Evolutionary conservation across 2,329 filamentous ascomycete species (phyloP).

Genomic region (Eutypella sp.): DNA sequence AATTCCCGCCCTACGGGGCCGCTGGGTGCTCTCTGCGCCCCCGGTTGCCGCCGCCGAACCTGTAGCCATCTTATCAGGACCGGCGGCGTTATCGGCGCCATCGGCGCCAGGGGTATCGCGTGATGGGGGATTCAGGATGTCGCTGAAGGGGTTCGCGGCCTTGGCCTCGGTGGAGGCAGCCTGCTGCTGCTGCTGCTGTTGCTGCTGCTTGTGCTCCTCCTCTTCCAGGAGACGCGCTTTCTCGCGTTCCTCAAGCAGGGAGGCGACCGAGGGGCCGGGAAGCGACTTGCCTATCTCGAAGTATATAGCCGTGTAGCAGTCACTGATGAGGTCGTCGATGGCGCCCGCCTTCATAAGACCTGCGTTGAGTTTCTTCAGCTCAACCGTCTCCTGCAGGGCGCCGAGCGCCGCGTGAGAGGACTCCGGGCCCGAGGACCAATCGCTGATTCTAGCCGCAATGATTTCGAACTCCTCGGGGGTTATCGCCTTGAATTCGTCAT

Average conservation of each 20-base stretch:
- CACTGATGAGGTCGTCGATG: constrained; percentile 91
- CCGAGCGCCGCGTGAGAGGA: constrained; percentile 40
- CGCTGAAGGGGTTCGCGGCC: constrained; percentile 33
- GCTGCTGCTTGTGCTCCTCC: constrained; percentile 24
- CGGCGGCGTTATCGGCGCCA: constrained; percentile 21
- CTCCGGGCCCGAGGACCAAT: constrained; percentile 44
- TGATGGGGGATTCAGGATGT: constrained; percentile 37
- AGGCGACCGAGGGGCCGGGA: constrained; percentile 43
- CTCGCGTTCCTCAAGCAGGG: constrained; percentile 40
- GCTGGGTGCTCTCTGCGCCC: constrained; percentile 33
- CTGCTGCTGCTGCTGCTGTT: constrained; percentile 27
- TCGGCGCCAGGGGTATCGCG: constrained; percentile 33
- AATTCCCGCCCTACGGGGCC: constrained; percentile 41
- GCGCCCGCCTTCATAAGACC: constrained; percentile 78
- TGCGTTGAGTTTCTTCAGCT: constrained; percentile 70
- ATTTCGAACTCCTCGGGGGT: constrained; percentile 54
- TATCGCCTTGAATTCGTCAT: constrained; percentile 52
- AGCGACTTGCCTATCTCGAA: constrained; percentile 59
- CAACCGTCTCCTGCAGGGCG: constrained; percentile 54
- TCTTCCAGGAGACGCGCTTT: constrained; percentile 32
- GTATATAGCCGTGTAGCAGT: constrained; percentile 79
- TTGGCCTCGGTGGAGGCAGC: constrained; percentile 27
- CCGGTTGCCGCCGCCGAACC: constrained; percentile 6
- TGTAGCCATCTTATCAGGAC: constrained; percentile 20
- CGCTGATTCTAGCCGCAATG: constrained; percentile 47